Base-by-base conservation (phyloP, 2,329 filamentous ascomycete genomes). In the Nectriaceae sp. region DNA sequence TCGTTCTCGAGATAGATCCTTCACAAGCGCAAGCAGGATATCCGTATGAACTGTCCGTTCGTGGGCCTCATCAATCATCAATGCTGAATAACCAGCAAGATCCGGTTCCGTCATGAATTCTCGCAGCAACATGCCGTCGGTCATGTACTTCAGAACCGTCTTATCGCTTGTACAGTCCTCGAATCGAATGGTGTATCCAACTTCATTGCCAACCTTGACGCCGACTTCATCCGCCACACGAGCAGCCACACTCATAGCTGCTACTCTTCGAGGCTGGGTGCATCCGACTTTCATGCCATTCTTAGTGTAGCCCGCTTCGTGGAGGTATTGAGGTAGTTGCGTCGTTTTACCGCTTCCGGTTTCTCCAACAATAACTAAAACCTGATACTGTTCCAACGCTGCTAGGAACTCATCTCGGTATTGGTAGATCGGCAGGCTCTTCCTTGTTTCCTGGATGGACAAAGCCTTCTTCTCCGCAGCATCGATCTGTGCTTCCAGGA, bases 11-110 rank as follows among this genome's bases (percentile, higher is more conserved):
- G 89, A 86, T 52, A 97, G 80, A 71, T 97, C 93, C 64, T 97
- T 97, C 48, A 96, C 79, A 26, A 99, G 71, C 11, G 89, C 90
- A 50, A 96, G 81, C 6, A 97, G 71, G 47, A 99, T 92, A 68
- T 99, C 94, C 0, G 93, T 96, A 44, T 90, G 85, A 1, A 97
- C 80, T 0, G 90, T 96, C 57, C 94, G 80, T 67, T 99, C 94
- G 80, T 99, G 94, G 1, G 94, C 94, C 68, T 99, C 94, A 65
- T 99, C 94, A 47, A 99, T 93, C 87, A 99, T 97, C 54, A 99
- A 72, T 11, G 87, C 89, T 4, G 89, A 89, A 61, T 97, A 97
- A 15, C 84, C 84, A 2, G 84, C 81, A 5, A 97, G 75, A 57
- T 93, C 85, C 0, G 93, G 92, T 62, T 96, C 90, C 0, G 90